Conservation (phyloP, 495 filamentous ascomycete species). For the Haplographium delicatum region DNA sequence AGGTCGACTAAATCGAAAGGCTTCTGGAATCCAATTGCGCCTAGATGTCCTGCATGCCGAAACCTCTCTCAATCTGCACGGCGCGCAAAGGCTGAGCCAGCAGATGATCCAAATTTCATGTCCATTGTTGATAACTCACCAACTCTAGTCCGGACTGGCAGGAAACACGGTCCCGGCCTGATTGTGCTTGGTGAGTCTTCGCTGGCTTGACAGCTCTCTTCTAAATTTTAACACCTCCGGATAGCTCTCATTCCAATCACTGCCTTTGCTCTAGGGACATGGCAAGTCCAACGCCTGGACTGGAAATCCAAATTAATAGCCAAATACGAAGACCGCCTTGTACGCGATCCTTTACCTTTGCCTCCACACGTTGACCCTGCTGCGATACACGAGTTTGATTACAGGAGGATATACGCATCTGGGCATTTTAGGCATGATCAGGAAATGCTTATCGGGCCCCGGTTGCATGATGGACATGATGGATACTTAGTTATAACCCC, state of each 20-base stretch:
- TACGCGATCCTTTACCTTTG: constrained; percentile 79
- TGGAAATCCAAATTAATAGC: constrained; percentile 94
- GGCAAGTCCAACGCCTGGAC: constrained; percentile 89
- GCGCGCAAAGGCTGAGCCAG: constrained; percentile 31
- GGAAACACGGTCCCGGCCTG: constrained; percentile 74
- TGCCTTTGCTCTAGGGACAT: constrained; percentile 83
- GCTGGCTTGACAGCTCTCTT: neutral
- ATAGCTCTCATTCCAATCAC: constrained; percentile 85
- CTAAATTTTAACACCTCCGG: neutral
- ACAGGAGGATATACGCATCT: constrained; percentile 73
- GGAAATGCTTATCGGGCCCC: constrained; percentile 93
- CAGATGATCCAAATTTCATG: constrained; percentile 65
- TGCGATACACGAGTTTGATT: constrained; percentile 85
- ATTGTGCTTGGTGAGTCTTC: constrained; percentile 61
- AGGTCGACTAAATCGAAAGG: neutral
- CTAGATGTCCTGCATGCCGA: constrained; percentile 18
- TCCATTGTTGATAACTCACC: constrained; percentile 85
- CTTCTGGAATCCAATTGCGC: neutral
- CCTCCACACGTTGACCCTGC: constrained; percentile 74
- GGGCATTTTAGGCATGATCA: constrained; percentile 77
- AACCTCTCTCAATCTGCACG: constrained; percentile 17
- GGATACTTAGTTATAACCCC: constrained; percentile 90
- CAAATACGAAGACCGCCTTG: constrained; percentile 81
- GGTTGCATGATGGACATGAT: constrained; percentile 81
- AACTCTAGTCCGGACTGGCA: constrained; percentile 62